These are phyloP conservation scores for Aspergillus japonicus DNA, from an alignment of 2,329 filamentous ascomycete genomes.

Conservation along the genomic window DNA sequence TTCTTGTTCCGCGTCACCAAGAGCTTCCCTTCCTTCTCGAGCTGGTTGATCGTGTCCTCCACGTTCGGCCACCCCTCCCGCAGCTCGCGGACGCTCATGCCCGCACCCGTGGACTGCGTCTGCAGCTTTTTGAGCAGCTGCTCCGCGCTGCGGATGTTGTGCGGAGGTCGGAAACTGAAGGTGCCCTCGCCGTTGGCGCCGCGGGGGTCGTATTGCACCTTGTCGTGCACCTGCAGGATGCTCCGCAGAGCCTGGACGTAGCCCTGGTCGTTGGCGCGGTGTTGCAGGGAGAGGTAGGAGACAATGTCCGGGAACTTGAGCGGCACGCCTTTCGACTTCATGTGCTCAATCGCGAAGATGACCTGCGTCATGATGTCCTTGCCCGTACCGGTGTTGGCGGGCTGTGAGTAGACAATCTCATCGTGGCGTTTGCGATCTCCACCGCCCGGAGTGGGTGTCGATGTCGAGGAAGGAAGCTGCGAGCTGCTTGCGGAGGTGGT, in stretches of 20 bases:
- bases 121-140: constrained; percentile 80
- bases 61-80: constrained; percentile 95
- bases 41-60: constrained; percentile 70
- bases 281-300: constrained; percentile 72
- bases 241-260: constrained; percentile 63
- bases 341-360: constrained; percentile 79
- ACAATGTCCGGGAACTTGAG: constrained; percentile 75
- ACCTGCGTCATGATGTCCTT: constrained; percentile 83
- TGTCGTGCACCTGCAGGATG: constrained; percentile 66
- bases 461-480: constrained; percentile 42
- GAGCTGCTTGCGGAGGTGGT: constrained; percentile 60
- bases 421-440: constrained; percentile 61
- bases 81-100: constrained; percentile 81
- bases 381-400: constrained; percentile 71
- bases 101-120: constrained; percentile 74
- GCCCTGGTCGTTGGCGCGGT: constrained; percentile 57
- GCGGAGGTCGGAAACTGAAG: constrained; percentile 81
- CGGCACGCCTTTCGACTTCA: constrained; percentile 67
- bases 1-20: constrained; percentile 90
- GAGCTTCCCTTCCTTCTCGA: constrained; percentile 76
- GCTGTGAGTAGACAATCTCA: constrained; percentile 68
- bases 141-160: constrained; percentile 75
- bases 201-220: constrained; percentile 57
- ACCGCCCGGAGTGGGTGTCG: constrained; percentile 32
- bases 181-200: constrained; percentile 67